phyloP scores from a whole-genome alignment of 306 rosid genomes.

The Trifolium fragiferum region DNA sequence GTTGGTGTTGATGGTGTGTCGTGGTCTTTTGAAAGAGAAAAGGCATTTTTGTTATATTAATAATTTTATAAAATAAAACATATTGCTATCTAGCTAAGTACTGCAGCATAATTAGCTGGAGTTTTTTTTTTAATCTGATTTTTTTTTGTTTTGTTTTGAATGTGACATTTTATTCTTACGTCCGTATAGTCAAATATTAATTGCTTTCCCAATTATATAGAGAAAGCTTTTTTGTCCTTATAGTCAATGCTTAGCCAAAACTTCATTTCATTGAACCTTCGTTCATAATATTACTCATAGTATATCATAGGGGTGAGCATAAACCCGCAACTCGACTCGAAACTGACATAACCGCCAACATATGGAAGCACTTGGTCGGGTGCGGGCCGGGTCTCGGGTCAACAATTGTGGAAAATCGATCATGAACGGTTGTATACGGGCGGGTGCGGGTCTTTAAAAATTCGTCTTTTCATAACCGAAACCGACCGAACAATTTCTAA shows the following conservation, averaged over 20 bases:
- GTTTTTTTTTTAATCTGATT: neutral
- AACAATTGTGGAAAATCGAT: too few relatives aligned
- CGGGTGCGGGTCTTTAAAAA: too few relatives aligned
- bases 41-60: neutral
- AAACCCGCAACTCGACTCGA: too few relatives aligned
- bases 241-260: neutral
- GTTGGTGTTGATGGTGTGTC: neutral
- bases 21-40: neutral
- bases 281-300: too few relatives aligned
- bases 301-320: too few relatives aligned
- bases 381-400: too few relatives aligned
- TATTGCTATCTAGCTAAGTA: neutral
- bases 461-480: too few relatives aligned
- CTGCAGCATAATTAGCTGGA: neutral
- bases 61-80: neutral
- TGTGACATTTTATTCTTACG: slow-evolving; percentile 9
- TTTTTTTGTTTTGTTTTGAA: neutral
- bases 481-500: too few relatives aligned
- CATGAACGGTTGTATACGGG: too few relatives aligned
- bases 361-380: too few relatives aligned
- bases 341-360: too few relatives aligned
- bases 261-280: slow-evolving; percentile 32
- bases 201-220: neutral
- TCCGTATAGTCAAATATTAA: slow-evolving; percentile 26
- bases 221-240: neutral